Conservation (phyloP, 2,329 filamentous ascomycete species). For the Ophiocordyceps sinensis region DNA sequence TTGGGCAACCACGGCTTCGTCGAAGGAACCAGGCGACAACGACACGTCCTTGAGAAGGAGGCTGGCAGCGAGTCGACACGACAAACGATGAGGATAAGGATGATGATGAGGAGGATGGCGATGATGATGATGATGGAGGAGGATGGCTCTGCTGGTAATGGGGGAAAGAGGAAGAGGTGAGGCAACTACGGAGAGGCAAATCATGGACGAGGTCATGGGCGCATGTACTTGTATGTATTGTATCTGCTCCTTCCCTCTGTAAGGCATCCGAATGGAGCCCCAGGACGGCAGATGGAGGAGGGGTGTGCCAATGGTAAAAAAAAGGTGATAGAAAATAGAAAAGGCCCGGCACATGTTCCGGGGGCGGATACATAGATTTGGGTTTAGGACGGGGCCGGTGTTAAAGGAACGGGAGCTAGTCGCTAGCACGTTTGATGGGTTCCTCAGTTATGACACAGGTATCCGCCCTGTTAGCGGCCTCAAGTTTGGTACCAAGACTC, state of each 20-base stretch:
- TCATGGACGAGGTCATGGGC: slow-evolving; percentile 3
- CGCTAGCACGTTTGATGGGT: slow-evolving; percentile 8
- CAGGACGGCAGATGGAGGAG: slow-evolving; percentile 31
- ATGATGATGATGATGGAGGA: neutral
- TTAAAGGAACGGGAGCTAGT: slow-evolving; percentile 23
- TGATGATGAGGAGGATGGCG: neutral
- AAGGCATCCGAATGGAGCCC: slow-evolving; percentile 26
- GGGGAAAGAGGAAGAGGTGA: neutral
- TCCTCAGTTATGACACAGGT: neutral
- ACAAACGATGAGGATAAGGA: neutral
- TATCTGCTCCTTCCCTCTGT: neutral
- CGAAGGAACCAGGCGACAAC: no score
- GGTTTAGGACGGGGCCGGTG: slow-evolving; percentile 16
- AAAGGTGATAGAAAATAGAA: slow-evolving; percentile 6
- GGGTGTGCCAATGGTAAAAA: slow-evolving; percentile 24
- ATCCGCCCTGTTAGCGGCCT: neutral
- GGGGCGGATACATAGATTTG: slow-evolving; percentile 21
- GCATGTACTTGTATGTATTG: slow-evolving; percentile 24
- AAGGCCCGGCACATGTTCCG: slow-evolving; percentile 33
- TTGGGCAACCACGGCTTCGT: no score
- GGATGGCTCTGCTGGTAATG: neutral
- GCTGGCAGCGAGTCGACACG: neutral
- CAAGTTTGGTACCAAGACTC: neutral
- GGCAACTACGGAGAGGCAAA: slow-evolving; percentile 2
- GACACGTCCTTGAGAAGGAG: no score